Percentiles rank a stretch among this genome's conserved stretches.
phyloP scores from a whole-genome alignment of 148 eudicot genomes.

The Rhododendron ovatum region DNA sequence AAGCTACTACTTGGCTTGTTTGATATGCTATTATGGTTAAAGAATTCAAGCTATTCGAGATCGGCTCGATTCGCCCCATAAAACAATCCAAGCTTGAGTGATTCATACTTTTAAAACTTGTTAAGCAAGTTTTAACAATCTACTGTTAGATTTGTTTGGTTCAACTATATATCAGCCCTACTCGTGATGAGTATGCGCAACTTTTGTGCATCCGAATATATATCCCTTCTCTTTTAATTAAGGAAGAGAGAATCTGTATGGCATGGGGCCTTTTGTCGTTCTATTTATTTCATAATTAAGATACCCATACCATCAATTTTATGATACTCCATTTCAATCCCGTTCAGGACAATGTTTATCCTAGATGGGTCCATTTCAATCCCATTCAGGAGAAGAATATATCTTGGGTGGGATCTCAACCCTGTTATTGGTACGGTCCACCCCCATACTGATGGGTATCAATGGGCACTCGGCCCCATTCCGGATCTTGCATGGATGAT shows the following conservation, averaged over 20 bases:
- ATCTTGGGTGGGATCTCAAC: neutral
- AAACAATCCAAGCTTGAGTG: neutral
- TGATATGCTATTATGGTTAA: neutral
- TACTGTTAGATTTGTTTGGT: neutral
- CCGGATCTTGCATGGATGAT: too few species aligned
- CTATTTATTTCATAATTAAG: neutral
- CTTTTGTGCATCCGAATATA: neutral
- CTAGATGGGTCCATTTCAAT: neutral
- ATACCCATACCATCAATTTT: neutral
- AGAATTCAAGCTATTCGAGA: neutral
- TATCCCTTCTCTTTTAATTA: neutral
- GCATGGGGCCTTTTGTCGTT: neutral
- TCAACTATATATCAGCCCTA: neutral
- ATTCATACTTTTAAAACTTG: neutral
- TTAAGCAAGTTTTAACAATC: neutral
- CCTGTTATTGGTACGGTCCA: too few species aligned
- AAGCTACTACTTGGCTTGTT: neutral
- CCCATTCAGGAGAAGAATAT: neutral
- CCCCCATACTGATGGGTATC: too few species aligned
- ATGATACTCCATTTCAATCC: too few species aligned
- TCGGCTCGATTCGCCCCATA: neutral
- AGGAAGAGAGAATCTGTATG: neutral
- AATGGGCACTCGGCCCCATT: too few species aligned
- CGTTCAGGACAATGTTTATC: neutral
- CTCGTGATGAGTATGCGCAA: neutral